phyloP scores from a whole-genome alignment of 2,329 filamentous ascomycete species.

The Xylariaceae sp. region DNA sequence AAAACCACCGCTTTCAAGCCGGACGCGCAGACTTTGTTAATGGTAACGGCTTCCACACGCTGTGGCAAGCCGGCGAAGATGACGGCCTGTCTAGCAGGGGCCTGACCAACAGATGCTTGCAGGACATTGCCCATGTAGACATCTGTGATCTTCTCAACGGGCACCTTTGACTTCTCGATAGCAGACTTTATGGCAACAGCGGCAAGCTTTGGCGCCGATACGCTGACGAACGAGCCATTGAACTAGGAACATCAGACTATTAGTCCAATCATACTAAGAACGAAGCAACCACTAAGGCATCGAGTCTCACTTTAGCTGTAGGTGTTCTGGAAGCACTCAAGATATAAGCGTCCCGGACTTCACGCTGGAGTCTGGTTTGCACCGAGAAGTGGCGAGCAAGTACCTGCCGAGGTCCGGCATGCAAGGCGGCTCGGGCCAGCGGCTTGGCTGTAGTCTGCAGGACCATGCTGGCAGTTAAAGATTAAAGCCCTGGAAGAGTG shows the following conservation, averaged over 20 bases:
- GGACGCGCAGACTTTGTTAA: slow-evolving; percentile 98
- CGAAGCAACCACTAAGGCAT: neutral
- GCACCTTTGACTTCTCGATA: slow-evolving; percentile 77
- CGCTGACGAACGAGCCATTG: slow-evolving; percentile 81
- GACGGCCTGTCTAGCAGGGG: slow-evolving; percentile 83
- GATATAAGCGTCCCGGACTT: slow-evolving; percentile 90
- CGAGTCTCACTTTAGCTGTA: slow-evolving; percentile 65
- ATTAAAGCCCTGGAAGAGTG: neutral
- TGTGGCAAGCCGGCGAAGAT: slow-evolving; percentile 81
- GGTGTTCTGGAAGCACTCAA: slow-evolving; percentile 85
- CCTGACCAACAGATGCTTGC: slow-evolving; percentile 76
- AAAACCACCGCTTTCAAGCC: slow-evolving; percentile 88
- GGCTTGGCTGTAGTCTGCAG: slow-evolving; percentile 22
- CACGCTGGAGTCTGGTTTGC: slow-evolving; percentile 44
- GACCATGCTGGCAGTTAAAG: slow-evolving; percentile 22
- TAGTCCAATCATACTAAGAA: neutral
- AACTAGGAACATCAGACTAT: slow-evolving; percentile 53
- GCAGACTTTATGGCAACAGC: slow-evolving; percentile 90
- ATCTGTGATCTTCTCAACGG: slow-evolving; percentile 74
- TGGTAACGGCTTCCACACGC: slow-evolving; percentile 80
- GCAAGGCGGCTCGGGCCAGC: slow-evolving; percentile 21
- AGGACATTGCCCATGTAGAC: slow-evolving; percentile 98
- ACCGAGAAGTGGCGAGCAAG: slow-evolving; percentile 45
- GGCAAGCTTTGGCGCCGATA: slow-evolving; percentile 82
- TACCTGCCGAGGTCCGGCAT: slow-evolving; percentile 18